Base-by-base conservation (phyloP, 2,329 filamentous ascomycete species). In the Xylaria arbuscula region DNA sequence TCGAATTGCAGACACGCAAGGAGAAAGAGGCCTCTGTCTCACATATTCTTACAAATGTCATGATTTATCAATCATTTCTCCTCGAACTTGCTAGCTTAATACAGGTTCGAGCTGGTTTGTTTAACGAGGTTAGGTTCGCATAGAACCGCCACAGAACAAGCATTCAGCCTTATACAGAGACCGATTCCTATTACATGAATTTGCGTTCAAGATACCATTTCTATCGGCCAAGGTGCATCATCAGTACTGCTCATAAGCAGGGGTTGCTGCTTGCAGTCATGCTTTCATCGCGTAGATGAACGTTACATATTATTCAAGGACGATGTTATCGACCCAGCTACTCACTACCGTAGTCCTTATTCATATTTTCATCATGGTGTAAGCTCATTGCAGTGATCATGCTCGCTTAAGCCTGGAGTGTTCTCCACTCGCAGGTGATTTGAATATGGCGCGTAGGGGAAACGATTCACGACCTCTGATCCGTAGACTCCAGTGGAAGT, bases 31-130 rank as follows among this genome's bases (percentile, higher is more conserved):
- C 89, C 8, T 93, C 90, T 8, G 87, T 96, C 4, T 93, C 91
- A 48, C 92, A 95, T 77, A 83, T 95, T 11, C 82, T 96, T 70
- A 95, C 92, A 6, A 96, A 95, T 77, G 88, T 92, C 48, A 88
- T 95, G 66, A 87, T 95, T 59, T 83, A 94, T 66, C 93, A 96
- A 78, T 91, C 92, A 42, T 96, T 96, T 77, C 80, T 95, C 58
- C 84, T 95, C 58, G 93, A 96, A 79, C 79, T 95, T 64, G 89
- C 92, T 1, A 91, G 91, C 32, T 80, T 94, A 73, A 84, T 94
- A 67, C 92, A 95, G 78, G 90, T 92, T 42, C 85, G 93, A 63
- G 91, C 90, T 28, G 90, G 89, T 13, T 78, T 94, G 56, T 94
- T 95, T 79, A 90, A 91, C 62, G 93, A 95, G 78, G 89, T 93